phyloP scores from a whole-genome alignment of 108 stramenopile genomes.

The Skeletonema marinoi region DNA sequence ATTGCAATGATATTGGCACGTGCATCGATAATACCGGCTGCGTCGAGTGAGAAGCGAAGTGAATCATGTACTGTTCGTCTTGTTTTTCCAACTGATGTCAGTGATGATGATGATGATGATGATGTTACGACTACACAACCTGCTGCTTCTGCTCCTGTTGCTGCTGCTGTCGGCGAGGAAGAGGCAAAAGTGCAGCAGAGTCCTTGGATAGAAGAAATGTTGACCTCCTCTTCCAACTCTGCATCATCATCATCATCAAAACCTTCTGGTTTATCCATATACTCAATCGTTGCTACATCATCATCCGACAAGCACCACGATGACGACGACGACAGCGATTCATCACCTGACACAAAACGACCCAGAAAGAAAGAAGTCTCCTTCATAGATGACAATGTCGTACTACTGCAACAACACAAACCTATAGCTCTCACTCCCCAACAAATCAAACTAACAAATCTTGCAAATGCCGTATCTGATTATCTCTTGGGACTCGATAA shows the following conservation, averaged over 20 bases:
- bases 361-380: slow-evolving; percentile 23
- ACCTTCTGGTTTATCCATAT: slow-evolving; percentile 14
- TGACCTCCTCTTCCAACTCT: background rate
- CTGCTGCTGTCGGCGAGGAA: slow-evolving; percentile 2
- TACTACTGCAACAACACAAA: background rate
- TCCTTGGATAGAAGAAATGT: slow-evolving; percentile 12
- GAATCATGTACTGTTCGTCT: slow-evolving; percentile 7
- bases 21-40: slow-evolving; percentile 49
- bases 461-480: slow-evolving; percentile 13
- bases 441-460: background rate
- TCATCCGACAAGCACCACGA: background rate
- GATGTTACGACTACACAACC: slow-evolving; percentile 7
- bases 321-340: background rate
- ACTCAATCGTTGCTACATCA: slow-evolving; percentile 11
- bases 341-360: slow-evolving; percentile 34
- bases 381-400: background rate
- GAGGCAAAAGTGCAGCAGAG: slow-evolving; percentile 12
- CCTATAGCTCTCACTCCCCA: background rate
- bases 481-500: slow-evolving; percentile 10
- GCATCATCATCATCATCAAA: background rate
- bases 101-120: no score
- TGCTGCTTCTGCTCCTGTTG: background rate
- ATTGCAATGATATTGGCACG: slow-evolving; percentile 71
- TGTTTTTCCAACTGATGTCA: slow-evolving; percentile 3
- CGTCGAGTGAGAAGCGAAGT: slow-evolving; percentile 6